A percentile compares a stretch with the other conserved stretches of the same genome.
phyloP scores from a whole-genome alignment of 306 rosid species.

The Delonix regia region DNA sequence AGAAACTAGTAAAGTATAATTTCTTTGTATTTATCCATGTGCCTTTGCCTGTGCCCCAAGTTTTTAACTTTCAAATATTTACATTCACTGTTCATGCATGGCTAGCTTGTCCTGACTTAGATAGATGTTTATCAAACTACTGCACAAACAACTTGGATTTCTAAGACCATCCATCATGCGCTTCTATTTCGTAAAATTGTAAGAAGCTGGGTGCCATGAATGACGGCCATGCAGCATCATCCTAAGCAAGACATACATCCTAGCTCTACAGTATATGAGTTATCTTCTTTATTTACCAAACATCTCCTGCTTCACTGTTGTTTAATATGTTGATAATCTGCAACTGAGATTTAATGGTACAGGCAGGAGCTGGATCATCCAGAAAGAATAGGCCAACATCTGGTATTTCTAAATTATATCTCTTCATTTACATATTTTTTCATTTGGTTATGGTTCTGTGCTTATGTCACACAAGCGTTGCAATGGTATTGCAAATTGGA shows the following conservation, averaged over 20 bases:
- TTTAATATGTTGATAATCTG: background rate
- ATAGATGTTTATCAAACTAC: background rate
- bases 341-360: constrained; percentile 22
- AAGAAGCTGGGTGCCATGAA: background rate
- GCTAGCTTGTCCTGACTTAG: background rate
- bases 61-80: background rate
- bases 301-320: background rate
- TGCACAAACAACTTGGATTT: background rate
- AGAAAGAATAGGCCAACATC: constrained; percentile 46
- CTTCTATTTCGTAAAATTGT: background rate
- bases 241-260: background rate
- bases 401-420: constrained; percentile 36
- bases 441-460: constrained; percentile 10
- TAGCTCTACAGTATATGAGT: background rate
- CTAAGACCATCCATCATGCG: background rate
- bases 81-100: background rate
- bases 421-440: background rate
- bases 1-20: background rate
- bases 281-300: background rate
- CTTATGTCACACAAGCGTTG: constrained; percentile 1
- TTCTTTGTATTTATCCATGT: background rate
- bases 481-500: constrained; percentile 22
- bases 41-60: background rate
- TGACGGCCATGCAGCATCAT: background rate
- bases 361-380: constrained; percentile 66